A percentile compares a stretch with the other conserved stretches of the same genome.
Conservation (phyloP, 768 basidiomycete species). For the Agaricus subrufescens region DNA sequence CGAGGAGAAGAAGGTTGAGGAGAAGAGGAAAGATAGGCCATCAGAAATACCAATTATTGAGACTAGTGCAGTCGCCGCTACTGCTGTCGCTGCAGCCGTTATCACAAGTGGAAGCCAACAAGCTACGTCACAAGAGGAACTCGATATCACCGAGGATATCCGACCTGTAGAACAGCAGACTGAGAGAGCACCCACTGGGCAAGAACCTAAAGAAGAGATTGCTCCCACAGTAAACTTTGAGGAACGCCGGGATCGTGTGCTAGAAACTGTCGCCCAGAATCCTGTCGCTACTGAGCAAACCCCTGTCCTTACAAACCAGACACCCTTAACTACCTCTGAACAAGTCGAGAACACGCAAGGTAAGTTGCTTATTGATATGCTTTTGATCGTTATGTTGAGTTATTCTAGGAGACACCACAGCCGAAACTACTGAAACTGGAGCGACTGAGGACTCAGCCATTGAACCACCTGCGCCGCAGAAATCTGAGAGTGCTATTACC, state of each 20-base stretch:
- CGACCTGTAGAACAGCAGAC: background rate
- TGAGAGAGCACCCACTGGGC: too few relatives aligned
- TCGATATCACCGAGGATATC: too few relatives aligned
- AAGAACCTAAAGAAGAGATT: background rate
- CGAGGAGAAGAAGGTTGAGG: slow-evolving; percentile 1
- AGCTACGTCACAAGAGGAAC: too few relatives aligned
- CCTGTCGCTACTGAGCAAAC: slow-evolving; percentile 11
- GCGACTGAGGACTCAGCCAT: slow-evolving; percentile 5
- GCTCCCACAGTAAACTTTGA: background rate
- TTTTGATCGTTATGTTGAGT: background rate
- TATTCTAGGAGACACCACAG: background rate
- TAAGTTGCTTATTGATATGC: slow-evolving; percentile 1
- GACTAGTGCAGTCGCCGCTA: slow-evolving; percentile 11
- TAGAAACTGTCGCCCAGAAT: background rate
- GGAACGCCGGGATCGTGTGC: background rate
- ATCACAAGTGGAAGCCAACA: too few relatives aligned
- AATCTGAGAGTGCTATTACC: background rate
- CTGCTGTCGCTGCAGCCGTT: slow-evolving; percentile 13
- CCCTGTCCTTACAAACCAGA: background rate
- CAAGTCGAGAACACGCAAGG: too few relatives aligned
- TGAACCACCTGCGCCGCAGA: slow-evolving; percentile 7
- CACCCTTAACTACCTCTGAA: too few relatives aligned
- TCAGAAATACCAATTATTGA: background rate
- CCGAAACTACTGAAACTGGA: background rate
- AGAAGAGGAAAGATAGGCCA: too few relatives aligned